A percentile compares a stretch with the other conserved stretches of the same genome.
Conservation (phyloP, 2,329 filamentous ascomycete genomes). For the Nemania serpens region DNA sequence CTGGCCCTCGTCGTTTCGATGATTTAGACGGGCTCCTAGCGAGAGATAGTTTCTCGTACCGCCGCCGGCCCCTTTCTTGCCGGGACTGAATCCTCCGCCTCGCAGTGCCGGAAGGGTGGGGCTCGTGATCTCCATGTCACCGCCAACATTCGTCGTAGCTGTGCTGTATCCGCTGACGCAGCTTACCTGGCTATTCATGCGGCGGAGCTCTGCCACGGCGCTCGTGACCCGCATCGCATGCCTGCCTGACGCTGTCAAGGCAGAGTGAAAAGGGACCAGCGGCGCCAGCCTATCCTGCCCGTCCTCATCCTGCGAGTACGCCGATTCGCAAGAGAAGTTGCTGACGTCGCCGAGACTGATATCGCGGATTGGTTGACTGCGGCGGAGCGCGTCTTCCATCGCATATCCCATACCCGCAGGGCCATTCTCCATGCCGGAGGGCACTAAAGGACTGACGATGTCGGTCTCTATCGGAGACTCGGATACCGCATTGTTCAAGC, state of each 20-base stretch:
- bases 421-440: neutral
- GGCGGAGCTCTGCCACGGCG: conserved; percentile 57
- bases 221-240: conserved; percentile 42
- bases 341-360: conserved; percentile 16
- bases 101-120: conserved; percentile 47
- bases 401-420: neutral
- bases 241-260: conserved; percentile 8
- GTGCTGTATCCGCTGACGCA: conserved; percentile 51
- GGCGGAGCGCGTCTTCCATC: neutral
- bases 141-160: conserved; percentile 37
- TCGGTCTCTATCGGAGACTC: neutral
- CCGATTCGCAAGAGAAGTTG: conserved; percentile 16
- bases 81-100: conserved; percentile 47
- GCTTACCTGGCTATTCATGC: conserved; percentile 61
- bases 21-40: conserved; percentile 39
- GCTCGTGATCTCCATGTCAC: conserved; percentile 40
- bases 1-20: neutral
- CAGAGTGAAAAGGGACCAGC: conserved; percentile 2
- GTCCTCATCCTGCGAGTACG: conserved; percentile 30
- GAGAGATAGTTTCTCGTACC: conserved; percentile 54
- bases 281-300: conserved; percentile 20
- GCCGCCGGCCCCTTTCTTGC: conserved; percentile 39
- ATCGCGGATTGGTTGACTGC: conserved; percentile 5
- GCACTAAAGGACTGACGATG: neutral
- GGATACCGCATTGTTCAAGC: conserved; percentile 1